Evolutionary conservation across 2,329 filamentous ascomycete species (phyloP).

Genomic region (Ophiostoma ulmi): DNA sequence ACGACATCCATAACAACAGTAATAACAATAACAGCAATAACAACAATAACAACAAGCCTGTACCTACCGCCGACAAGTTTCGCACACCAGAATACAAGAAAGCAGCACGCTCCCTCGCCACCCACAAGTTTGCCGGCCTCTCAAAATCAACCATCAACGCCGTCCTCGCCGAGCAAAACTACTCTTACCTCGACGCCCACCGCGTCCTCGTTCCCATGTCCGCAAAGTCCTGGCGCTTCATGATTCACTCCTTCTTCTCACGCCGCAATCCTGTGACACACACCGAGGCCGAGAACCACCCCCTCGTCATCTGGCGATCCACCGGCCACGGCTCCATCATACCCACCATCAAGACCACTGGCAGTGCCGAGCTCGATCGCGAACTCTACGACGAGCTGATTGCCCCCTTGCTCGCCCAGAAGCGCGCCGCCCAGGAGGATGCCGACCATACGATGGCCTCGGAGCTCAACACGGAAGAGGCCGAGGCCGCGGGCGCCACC

Average conservation of each 20-base stretch:
- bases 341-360: conserved; percentile 61
- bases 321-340: conserved; percentile 51
- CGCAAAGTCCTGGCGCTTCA: conserved; percentile 71
- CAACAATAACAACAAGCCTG: conserved; percentile 24
- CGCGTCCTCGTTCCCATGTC: conserved; percentile 64
- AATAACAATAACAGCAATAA: neutral
- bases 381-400: conserved; percentile 58
- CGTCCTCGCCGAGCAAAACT: conserved; percentile 74
- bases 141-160: conserved; percentile 69
- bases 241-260: conserved; percentile 65
- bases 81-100: conserved; percentile 61
- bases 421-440: conserved; percentile 42
- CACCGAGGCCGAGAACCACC: conserved; percentile 50
- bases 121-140: conserved; percentile 70
- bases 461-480: conserved; percentile 53
- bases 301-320: conserved; percentile 57
- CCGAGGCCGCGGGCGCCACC: conserved; percentile 50
- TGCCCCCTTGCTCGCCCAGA: conserved; percentile 45
- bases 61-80: conserved; percentile 62
- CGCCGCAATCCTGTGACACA: conserved; percentile 46
- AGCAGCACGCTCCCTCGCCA: conserved; percentile 62
- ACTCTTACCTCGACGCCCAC: conserved; percentile 68
- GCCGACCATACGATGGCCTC: conserved; percentile 51
- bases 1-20: neutral
- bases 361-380: conserved; percentile 57